Evolutionary conservation across 306 rosid species (phyloP).

Genomic region (Quercus mongolica): DNA sequence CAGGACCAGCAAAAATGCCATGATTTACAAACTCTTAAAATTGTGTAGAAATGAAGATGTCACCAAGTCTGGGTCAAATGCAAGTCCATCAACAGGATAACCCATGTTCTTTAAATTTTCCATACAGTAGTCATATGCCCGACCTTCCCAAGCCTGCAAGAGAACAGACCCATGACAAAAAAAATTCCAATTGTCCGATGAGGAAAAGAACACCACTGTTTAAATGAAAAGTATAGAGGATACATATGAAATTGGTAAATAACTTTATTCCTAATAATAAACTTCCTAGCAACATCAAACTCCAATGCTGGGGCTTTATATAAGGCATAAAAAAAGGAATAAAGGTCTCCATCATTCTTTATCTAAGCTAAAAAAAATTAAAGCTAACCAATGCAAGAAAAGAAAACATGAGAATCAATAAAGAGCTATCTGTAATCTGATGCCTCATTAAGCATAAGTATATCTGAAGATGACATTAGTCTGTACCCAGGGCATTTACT

Average conservation of each 20-base stretch:
- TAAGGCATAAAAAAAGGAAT: background rate
- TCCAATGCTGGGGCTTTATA: no score
- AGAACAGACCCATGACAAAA: conserved; percentile 16
- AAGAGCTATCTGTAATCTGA: background rate
- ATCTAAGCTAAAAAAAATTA: conserved; percentile 2
- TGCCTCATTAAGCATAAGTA: conserved; percentile 5
- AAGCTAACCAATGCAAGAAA: background rate
- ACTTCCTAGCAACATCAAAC: background rate
- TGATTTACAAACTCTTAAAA: background rate
- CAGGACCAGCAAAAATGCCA: conserved; percentile 11
- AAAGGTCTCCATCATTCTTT: conserved; percentile 10
- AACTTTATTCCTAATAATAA: background rate
- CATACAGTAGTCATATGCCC: conserved; percentile 97
- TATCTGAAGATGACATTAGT: conserved; percentile 4
- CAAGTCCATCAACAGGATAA: conserved; percentile 87
- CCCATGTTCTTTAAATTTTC: conserved; percentile 85
- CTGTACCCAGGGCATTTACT: background rate
- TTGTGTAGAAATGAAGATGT: conserved; percentile 20
- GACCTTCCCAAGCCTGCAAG: conserved; percentile 97
- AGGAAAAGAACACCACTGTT: conserved; percentile 7
- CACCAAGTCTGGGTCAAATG: conserved; percentile 95
- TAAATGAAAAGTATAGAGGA: conserved; percentile 6
- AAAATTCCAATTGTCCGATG: conserved; percentile 11
- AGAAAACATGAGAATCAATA: background rate
- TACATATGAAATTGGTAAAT: conserved; percentile 5